Conservation (phyloP, 2,329 filamentous ascomycete genomes). For the Trichoderma sp. region DNA sequence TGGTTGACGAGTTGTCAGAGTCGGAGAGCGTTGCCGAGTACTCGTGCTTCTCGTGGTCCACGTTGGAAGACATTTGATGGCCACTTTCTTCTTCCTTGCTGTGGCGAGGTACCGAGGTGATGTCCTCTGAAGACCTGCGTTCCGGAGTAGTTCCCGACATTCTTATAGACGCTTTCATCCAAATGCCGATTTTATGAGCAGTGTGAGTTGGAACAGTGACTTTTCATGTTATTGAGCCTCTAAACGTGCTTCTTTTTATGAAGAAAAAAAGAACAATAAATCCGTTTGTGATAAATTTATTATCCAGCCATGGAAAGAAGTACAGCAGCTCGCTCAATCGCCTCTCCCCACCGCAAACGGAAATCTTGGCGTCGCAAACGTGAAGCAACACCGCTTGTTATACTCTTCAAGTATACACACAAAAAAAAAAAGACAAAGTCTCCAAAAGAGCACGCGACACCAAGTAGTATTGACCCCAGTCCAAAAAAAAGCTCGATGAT, state of each 20-base stretch:
- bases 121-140: not conserved
- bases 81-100: not conserved
- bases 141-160: slow-evolving; percentile 1
- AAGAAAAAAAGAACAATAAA: not conserved
- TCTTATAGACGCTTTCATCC: not conserved
- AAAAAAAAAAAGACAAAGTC: too few species aligned
- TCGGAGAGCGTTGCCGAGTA: slow-evolving; percentile 4
- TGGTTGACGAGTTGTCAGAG: not conserved
- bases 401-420: not conserved
- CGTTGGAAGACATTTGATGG: not conserved
- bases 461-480: not conserved
- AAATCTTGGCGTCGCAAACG: not conserved
- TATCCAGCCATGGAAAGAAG: not conserved
- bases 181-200: slow-evolving; percentile 14
- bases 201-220: not conserved
- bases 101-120: not conserved
- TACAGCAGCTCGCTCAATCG: not conserved
- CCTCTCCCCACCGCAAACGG: not conserved
- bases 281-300: not conserved
- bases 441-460: slow-evolving; percentile 12
- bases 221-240: slow-evolving; percentile 2
- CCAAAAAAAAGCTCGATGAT: not conserved
- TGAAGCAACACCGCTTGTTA: not conserved
- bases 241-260: not conserved
- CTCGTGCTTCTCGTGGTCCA: slow-evolving; percentile 1